Base-by-base conservation (phyloP, 2,329 filamentous ascomycete genomes). In the Seiridium unicorne region DNA sequence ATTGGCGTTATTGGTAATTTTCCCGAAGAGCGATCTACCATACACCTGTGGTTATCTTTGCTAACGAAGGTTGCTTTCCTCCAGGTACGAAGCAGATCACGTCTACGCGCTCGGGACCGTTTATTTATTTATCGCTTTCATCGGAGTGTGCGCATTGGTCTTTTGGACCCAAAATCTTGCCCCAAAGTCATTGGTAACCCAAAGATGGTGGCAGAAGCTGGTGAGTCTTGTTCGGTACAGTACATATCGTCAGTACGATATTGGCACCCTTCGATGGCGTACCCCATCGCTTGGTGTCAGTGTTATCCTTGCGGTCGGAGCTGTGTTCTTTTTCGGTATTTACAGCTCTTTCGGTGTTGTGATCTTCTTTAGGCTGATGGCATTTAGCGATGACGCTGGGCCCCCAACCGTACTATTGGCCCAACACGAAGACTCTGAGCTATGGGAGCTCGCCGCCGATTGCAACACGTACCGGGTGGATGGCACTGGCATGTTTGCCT, bases 321-420 rank as follows among this genome's bases (percentile, higher is more conserved):
- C 72, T 3, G 65, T 79, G 42, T 84, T 79, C 72, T 84, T 83
- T 67, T 69, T 80, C 34, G 74, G 76, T 74, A 53, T 49, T 61
- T 59, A 40, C 31, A 13, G 5, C 7, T 6, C 18, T 9, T 3
- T 46, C 32, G 2, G 2, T 34, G 11, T 34, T 31, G 63, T 62
- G 9, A 44, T 65, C 10, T 63, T 56, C 18, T 47, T 13, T 40
- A 36, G 5, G 42, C 60, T 65, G 44, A 64, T 38, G 44, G 11
- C 49, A 44, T 34, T 26, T 55, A 77, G 77, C 70, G n/a, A 77
- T 82, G 77, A 77, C 76, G 0, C 71, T 83, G 1, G 79, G 74
- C 1, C 81, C 83, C 0, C 68, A 74, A 34, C 82, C 83, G 0
- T 86, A 84, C 68, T 86, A 85, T 73, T 85, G 83, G 83, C 79